Evolutionary conservation across 257 asterid genomes (phyloP), one percentile per base, ranked within the genome.

Genomic region (Verbascum thapsus): DNA sequence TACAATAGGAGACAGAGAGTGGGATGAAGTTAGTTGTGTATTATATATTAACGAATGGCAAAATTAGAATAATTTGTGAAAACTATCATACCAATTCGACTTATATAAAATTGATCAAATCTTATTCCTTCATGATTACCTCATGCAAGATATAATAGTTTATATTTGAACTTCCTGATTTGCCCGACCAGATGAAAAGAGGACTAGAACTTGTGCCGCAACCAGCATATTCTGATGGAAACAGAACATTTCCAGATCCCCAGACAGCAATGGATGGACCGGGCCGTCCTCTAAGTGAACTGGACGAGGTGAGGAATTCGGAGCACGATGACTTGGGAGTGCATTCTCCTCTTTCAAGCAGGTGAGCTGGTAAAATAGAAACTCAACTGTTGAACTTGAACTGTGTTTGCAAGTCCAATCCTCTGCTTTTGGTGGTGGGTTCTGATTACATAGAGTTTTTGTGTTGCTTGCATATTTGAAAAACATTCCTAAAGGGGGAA

Each of bases 161-260:
- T 48, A 37, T 64, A 51, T 62, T 58, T 58, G 56, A 57, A 57
- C 34, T 67, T 62, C 61, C 50, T 58, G 61, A 52, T 51, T 77
- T 62, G 48, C 53, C n/a, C n/a, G n/a, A n/a, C n/a, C 88, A 91
- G 97, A 78, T 82, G 42, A 85, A 80, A 70, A 80, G 78, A 66
- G 95, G 96, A 50, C 81, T 94, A 78, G 96, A 87, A 68, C 73
- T 94, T 69, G 96, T 85, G 66, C 80, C 94, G 34, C 96, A 84
- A 68, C 86, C 82, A 61, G 63, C 71, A 39, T 85, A 83, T 83
- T 76, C 91, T 53, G 84, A 73, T 75, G 87, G 87, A 62, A 83
- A 73, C 74, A 72, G 58, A 64, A 81, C 83, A 66, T 71, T 85
- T 65, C 80, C 94, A 56, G 86, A 82, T 60, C 82, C 80, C 74